Evolutionary conservation across 2,329 filamentous ascomycete species (phyloP).

Genomic region (Stagonosporopsis tanaceti): DNA sequence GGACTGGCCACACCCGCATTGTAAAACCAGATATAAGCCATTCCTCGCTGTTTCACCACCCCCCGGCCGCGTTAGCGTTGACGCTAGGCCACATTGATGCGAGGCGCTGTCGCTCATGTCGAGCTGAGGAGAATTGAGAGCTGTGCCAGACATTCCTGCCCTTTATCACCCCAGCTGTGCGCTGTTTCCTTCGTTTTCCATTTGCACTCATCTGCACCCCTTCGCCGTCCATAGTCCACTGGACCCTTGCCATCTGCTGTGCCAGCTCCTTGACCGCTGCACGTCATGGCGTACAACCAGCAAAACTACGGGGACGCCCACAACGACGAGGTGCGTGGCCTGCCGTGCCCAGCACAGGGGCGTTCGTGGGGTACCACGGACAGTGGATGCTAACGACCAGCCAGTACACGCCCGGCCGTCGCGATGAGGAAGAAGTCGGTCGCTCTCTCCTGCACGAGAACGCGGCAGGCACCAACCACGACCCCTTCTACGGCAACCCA

Average conservation of each 20-base stretch:
- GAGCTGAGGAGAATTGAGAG: conserved; percentile 25
- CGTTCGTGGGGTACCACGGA: background rate
- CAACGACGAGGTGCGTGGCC: conserved; percentile 44
- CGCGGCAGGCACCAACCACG: conserved; percentile 54
- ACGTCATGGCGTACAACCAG: conserved; percentile 51
- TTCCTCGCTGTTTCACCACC: conserved; percentile 18
- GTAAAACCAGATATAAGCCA: conserved; percentile 24
- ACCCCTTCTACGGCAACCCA: conserved; percentile 55
- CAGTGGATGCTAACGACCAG: conserved; percentile 13
- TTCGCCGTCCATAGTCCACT: conserved; percentile 13
- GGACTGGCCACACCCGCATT: conserved; percentile 30
- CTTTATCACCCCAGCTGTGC: conserved; percentile 42
- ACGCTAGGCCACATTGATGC: conserved; percentile 9
- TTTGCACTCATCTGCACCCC: conserved; percentile 26
- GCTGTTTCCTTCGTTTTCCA: conserved; percentile 28
- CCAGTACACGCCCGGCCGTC: conserved; percentile 46
- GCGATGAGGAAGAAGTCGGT: conserved; percentile 58
- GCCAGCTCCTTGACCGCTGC: conserved; percentile 38
- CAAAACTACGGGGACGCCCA: conserved; percentile 46
- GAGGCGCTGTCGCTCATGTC: conserved; percentile 23
- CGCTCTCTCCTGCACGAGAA: conserved; percentile 59
- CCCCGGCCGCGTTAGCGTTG: conserved; percentile 14
- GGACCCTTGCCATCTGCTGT: conserved; percentile 27
- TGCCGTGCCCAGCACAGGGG: conserved; percentile 3
- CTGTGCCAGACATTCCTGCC: conserved; percentile 22